Evolutionary conservation across 2,329 filamentous ascomycete species (phyloP).

Genomic region (Aspergillus tanneri): DNA sequence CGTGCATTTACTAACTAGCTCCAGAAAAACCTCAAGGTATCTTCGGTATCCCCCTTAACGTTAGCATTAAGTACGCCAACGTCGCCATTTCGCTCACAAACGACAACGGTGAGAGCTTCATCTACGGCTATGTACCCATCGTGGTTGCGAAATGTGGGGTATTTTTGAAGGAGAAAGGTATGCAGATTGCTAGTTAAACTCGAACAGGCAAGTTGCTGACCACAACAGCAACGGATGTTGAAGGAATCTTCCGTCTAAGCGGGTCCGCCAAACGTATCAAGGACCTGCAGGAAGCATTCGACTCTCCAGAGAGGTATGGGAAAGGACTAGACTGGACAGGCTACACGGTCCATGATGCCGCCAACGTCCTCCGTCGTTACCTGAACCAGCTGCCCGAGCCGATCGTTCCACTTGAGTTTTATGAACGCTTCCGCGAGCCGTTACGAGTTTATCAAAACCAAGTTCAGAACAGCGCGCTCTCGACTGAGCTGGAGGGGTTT

Average conservation of each 20-base stretch:
- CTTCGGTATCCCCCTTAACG: conserved; percentile 87
- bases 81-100: conserved; percentile 96
- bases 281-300: conserved; percentile 86
- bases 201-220: conserved; percentile 20
- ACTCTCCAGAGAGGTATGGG: conserved; percentile 91
- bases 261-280: conserved; percentile 98
- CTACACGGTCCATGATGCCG: conserved; percentile 97
- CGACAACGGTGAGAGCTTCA: conserved; percentile 89
- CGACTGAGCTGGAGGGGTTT: conserved; percentile 69
- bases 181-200: conserved; percentile 32
- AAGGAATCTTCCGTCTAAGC: conserved; percentile 94
- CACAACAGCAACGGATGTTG: conserved; percentile 76
- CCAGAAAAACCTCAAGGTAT: conserved; percentile 65
- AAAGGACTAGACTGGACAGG: conserved; percentile 97
- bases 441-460: conserved; percentile 68
- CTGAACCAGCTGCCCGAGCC: conserved; percentile 95
- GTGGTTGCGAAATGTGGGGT: conserved; percentile 98
- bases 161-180: conserved; percentile 96
- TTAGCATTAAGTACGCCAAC: conserved; percentile 96
- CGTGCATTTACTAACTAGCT: not conserved
- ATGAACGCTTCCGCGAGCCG: conserved; percentile 85
- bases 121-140: conserved; percentile 97
- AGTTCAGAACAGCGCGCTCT: conserved; percentile 67
- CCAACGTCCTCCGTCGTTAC: conserved; percentile 92
- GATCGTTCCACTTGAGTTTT: conserved; percentile 90